Evolutionary conservation across 768 basidiomycete genomes (phyloP).

Genomic region (Lactarius quietus): DNA sequence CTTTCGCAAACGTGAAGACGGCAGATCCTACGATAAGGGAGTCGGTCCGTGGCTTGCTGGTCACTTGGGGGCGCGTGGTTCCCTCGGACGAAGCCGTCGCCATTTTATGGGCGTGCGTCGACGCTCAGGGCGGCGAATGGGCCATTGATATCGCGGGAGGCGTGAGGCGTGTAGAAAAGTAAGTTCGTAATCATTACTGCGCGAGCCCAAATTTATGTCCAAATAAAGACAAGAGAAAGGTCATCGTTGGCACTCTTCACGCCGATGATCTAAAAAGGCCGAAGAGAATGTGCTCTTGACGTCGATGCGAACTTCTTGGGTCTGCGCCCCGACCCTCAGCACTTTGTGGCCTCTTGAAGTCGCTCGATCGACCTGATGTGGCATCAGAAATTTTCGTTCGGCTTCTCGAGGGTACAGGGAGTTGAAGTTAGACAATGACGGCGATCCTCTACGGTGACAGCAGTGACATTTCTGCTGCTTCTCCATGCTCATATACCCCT

Average conservation of each 20-base stretch:
- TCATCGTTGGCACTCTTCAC: slow-evolving; percentile 45
- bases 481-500: slow-evolving; percentile 7
- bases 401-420: slow-evolving; percentile 66
- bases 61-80: slow-evolving; percentile 74
- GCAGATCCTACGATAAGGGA: slow-evolving; percentile 64
- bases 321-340: slow-evolving; percentile 71
- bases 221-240: slow-evolving; percentile 25
- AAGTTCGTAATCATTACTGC: slow-evolving; percentile 28
- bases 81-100: slow-evolving; percentile 47
- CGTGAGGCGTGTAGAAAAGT: slow-evolving; percentile 44
- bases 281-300: slow-evolving; percentile 42
- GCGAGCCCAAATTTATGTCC: neutral
- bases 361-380: slow-evolving; percentile 64
- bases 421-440: slow-evolving; percentile 37
- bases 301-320: slow-evolving; percentile 56
- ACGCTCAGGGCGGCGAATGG: slow-evolving; percentile 51
- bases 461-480: neutral
- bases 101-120: slow-evolving; percentile 58
- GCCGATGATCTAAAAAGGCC: slow-evolving; percentile 45
- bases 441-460: slow-evolving; percentile 52
- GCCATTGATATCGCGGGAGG: slow-evolving; percentile 52
- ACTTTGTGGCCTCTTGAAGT: slow-evolving; percentile 62
- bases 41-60: slow-evolving; percentile 54
- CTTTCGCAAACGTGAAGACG: slow-evolving; percentile 51
- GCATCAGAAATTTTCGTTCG: slow-evolving; percentile 69